A percentile compares a stretch with the other conserved stretches of the same genome.
Conservation (phyloP, 192 early-diverging fungal genomes). For the Cladochytrium replicatum region DNA sequence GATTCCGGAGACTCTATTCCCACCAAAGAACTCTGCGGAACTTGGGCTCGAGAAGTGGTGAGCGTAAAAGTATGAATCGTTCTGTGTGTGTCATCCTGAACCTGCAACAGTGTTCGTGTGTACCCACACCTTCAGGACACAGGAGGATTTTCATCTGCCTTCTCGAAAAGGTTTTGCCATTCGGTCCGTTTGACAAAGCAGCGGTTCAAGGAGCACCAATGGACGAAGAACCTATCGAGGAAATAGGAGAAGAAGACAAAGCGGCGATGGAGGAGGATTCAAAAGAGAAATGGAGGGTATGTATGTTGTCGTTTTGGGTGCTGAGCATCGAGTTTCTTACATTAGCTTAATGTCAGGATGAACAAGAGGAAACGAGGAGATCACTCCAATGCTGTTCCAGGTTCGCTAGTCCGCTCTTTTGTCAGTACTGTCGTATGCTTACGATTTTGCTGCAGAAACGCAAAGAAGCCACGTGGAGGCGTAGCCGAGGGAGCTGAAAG, state of each 20-base stretch:
- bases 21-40: constrained; percentile 17
- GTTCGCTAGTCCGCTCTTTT: no score
- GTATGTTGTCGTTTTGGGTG: no score
- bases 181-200: constrained; percentile 49
- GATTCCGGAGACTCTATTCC: constrained; percentile 29
- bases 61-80: background rate
- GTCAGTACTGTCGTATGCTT: no score
- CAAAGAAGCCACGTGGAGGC: no score
- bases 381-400: no score
- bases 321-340: no score
- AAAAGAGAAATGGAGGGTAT: constrained; percentile 1
- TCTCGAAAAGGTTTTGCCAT: constrained; percentile 74
- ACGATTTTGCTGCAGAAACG: no score
- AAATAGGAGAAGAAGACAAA: constrained; percentile 10
- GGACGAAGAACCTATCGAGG: no score
- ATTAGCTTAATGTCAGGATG: no score
- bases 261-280: constrained; percentile 2
- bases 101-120: constrained; percentile 60
- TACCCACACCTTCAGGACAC: constrained; percentile 93
- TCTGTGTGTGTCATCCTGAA: background rate
- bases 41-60: constrained; percentile 39
- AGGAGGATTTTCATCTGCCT: constrained; percentile 98
- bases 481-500: no score
- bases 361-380: no score
- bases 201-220: no score